Base-by-base conservation (phyloP, 2,329 filamentous ascomycete genomes). In the Epichloe scottii region DNA sequence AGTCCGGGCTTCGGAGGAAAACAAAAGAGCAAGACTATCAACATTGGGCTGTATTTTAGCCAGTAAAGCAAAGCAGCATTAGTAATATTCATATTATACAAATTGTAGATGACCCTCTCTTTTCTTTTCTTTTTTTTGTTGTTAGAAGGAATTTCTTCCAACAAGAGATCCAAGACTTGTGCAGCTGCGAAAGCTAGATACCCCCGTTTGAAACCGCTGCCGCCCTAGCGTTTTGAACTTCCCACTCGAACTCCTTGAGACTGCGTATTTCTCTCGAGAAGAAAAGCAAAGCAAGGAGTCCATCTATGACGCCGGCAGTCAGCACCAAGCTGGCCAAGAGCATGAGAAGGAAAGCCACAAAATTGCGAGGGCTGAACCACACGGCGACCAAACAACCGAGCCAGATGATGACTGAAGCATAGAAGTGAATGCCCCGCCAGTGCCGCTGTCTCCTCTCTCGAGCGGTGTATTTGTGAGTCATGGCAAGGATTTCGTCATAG, bases 161-260 rank as follows among this genome's bases (percentile, higher is more conserved):
- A 23, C 17, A 17, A 5, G 40, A 30, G 11, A 11, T 12, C 17
- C 17, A 12, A 42, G 12, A 23, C 5, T 33, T 23, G 14, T 4
- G n/a, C 10, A 15, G 17, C 17, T 43, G n/a, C 2, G 17, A 21
- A 17, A 43, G 35, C 14, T 43, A 51, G 38, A 34, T 5, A 23
- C 4, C 21, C 10, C 37, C 17, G 11, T 48, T 39, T 3, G 26
- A 46, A 4, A 67, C 61, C 0, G 68, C 68, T 2, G 66, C 62
- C 0, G 70, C 68, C 55, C 70, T 82, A 12, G 84, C 84, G 63
- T 86, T 90, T 48, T 71, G 72, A 26, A 97, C 83, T 67, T 98
- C 93, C 86, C 89, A 96, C 64, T 93, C 82, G 68, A 97, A 97
- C 71, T 98, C 93, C 60, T 81, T 84, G 50, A 98, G 70, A 4